phyloP scores from a whole-genome alignment of 2,329 filamentous ascomycete species.

The Ciborinia camelliae region DNA sequence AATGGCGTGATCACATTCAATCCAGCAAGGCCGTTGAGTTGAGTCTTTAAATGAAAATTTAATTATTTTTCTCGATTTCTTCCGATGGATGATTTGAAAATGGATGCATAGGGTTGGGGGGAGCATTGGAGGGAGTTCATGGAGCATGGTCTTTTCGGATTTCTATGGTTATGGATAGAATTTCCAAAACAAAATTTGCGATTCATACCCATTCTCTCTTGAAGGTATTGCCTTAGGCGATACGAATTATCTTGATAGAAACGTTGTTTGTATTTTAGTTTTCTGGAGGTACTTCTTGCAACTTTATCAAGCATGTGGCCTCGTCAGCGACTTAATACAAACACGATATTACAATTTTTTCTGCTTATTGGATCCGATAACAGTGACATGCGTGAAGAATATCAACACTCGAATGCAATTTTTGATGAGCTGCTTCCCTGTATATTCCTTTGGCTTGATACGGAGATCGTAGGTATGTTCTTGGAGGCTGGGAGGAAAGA shows the following conservation, averaged over 20 bases:
- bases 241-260: slow-evolving; percentile 4
- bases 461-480: too few relatives aligned
- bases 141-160: slow-evolving; percentile 4
- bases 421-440: too few relatives aligned
- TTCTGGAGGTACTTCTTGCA: neutral
- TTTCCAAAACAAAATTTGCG: slow-evolving; percentile 6
- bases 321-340: neutral
- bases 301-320: neutral
- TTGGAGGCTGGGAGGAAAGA: too few relatives aligned
- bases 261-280: neutral
- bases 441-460: too few relatives aligned
- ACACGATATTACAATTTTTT: neutral
- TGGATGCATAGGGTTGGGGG: slow-evolving; percentile 1
- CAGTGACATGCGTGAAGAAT: neutral
- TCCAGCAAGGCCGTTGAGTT: slow-evolving; percentile 29
- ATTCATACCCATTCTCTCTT: slow-evolving; percentile 10
- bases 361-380: neutral
- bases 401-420: neutral
- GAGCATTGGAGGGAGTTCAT: slow-evolving; percentile 15
- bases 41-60: slow-evolving; percentile 9
- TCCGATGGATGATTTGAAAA: neutral
- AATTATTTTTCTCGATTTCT: neutral
- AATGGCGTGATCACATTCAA: slow-evolving; percentile 42
- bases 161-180: neutral
- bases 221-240: neutral